These are phyloP conservation scores for Lecanicillium sp. DNA, from an alignment of 2,329 filamentous ascomycete species.

Conservation along the genomic window DNA sequence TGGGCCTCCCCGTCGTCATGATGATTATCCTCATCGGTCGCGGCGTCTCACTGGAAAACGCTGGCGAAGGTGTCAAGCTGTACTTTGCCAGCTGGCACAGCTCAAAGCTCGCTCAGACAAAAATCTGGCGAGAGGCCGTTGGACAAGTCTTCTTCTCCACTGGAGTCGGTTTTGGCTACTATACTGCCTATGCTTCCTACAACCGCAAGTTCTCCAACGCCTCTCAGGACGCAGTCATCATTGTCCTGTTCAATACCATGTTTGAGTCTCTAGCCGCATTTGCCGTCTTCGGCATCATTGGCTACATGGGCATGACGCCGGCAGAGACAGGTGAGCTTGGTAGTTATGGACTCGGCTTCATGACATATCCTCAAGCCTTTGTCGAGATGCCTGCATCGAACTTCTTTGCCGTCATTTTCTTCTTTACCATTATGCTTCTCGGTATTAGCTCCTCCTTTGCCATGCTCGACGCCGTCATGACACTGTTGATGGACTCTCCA, in stretches of 20 bases:
- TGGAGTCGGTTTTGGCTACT: conserved; percentile 46
- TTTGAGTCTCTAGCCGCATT: conserved; percentile 38
- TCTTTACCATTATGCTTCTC: conserved; percentile 44
- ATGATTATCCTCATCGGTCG: conserved; percentile 43
- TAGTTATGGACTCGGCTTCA: conserved; percentile 44
- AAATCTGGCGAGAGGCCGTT: conserved; percentile 44
- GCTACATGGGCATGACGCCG: conserved; percentile 25
- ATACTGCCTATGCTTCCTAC: conserved; percentile 46
- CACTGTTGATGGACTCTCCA: conserved; percentile 37
- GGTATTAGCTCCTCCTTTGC: conserved; percentile 45
- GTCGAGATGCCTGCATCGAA: conserved; percentile 46
- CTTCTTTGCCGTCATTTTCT: conserved; percentile 44
- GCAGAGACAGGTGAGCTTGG: conserved; percentile 28
- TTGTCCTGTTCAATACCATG: conserved; percentile 40
- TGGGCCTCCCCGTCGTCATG: conserved; percentile 45
- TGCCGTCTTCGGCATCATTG: conserved; percentile 42
- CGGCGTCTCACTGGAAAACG: conserved; percentile 40
- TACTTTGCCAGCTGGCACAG: conserved; percentile 29
- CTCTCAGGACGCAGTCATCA: conserved; percentile 45
- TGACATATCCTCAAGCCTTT: conserved; percentile 43
- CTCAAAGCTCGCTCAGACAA: conserved; percentile 34
- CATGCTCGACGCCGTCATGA: conserved; percentile 42
- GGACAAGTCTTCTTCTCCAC: conserved; percentile 33
- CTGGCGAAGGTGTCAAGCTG: conserved; percentile 36
- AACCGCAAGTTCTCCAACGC: conserved; percentile 43